Percentiles rank a stretch among this genome's conserved stretches.
Conservation (phyloP, 257 asterid species). For the Nicotiana tabacum region DNA sequence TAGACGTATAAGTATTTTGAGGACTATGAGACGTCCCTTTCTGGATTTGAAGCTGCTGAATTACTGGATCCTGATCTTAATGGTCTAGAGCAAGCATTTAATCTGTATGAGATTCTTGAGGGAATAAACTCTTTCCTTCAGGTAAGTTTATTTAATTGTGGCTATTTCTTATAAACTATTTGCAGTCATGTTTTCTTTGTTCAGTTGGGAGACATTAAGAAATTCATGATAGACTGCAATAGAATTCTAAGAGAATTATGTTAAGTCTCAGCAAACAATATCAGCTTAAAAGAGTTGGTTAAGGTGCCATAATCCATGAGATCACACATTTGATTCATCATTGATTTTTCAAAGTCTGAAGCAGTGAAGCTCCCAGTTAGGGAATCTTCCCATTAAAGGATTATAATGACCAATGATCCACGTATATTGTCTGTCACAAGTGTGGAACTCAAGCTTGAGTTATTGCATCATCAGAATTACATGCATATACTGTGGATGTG, state of each 20-base stretch:
- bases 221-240: background rate
- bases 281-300: background rate
- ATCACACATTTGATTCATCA: background rate
- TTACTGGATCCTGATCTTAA: conserved; percentile 73
- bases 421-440: background rate
- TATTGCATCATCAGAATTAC: background rate
- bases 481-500: background rate
- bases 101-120: conserved; percentile 61
- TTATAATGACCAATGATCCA: background rate
- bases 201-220: background rate
- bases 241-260: background rate
- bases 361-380: background rate
- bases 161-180: no score
- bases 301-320: background rate
- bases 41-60: conserved; percentile 38
- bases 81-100: conserved; percentile 63
- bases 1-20: conserved; percentile 80
- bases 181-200: background rate
- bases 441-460: background rate
- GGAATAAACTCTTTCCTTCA: conserved; percentile 50
- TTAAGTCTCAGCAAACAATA: background rate
- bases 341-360: background rate
- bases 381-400: background rate
- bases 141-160: conserved; percentile 31
- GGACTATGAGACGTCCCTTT: conserved; percentile 57